Base-by-base conservation (phyloP, 148 eudicot genomes). In the Rhododendron kiyosumense region DNA sequence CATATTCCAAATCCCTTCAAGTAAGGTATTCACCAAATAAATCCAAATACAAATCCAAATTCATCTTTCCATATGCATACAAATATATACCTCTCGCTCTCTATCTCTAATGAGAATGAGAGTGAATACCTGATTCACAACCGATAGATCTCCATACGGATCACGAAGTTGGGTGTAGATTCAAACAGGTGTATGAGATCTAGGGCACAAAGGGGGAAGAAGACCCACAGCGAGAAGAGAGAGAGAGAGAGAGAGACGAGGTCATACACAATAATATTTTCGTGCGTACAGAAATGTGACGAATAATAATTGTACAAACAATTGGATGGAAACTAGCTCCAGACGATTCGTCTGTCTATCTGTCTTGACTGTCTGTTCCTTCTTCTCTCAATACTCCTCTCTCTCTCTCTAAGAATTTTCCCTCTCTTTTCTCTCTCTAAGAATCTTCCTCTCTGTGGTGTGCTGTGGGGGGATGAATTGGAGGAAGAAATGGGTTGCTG, bases 141-240 rank as follows among this genome's bases (percentile, higher is more conserved):
- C 69, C 13, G 54, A 65, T 30, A n/a, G 86, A 75, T 84, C 81
- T 46, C 69, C 4, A 20, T 6, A 20, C 57, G 13, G n/a, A 51
- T 52, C 48, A 84, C 12, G 36, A 75, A 75, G 49, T 74, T 20
- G 34, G 34, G 22, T 1, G 20, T 18, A 54, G 61, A 54, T 54
- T 54, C 61, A 18, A 54, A 17, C 61, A 34, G 69, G 61, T 61
- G 82, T 15, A 28, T 43, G 78, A 85, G 86, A 85, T 85, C 86
- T 85, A 85, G 86, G 86, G 86, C 83, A 79, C 49, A 20, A 20
- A 75, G 81, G 54, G 18, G 45, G 32, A 84, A 49, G 67, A 51
- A 75, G 83, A 61, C 80, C 78, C 38, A 34, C 45, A 13, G 76
- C n/a, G 36, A 65, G 45, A 67, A 51, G 67, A 74, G 80, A 74